These are phyloP conservation scores for Fusarium sp. DNA, from an alignment of 2,329 filamentous ascomycete species.

Conservation along the genomic window DNA sequence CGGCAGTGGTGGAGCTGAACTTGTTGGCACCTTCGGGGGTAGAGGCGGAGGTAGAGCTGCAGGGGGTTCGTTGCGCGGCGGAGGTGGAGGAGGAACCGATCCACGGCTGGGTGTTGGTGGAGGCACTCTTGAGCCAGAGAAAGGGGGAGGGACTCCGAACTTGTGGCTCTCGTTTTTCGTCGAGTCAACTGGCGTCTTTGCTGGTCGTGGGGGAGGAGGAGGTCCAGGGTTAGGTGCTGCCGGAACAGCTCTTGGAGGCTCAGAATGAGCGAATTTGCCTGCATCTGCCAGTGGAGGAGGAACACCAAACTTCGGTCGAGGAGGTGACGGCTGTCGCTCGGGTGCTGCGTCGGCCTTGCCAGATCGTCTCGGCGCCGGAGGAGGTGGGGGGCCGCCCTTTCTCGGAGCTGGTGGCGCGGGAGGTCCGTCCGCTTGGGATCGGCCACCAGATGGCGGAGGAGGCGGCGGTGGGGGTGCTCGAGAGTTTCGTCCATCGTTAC, in stretches of 20 bases:
- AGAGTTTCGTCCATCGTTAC: conserved; percentile 45
- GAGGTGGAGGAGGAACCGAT: conserved; percentile 77
- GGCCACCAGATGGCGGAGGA: conserved; percentile 50
- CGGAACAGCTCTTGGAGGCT: conserved; percentile 45
- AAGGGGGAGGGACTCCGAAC: conserved; percentile 84
- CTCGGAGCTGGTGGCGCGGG: conserved; percentile 47
- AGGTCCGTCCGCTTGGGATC: conserved; percentile 44
- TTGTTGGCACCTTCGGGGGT: conserved; percentile 60
- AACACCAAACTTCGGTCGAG: conserved; percentile 79
- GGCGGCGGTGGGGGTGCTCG: conserved; percentile 55
- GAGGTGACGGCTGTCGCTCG: conserved; percentile 77
- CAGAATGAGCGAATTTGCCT: conserved; percentile 80
- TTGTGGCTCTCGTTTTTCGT: conserved; percentile 63
- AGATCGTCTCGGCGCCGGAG: conserved; percentile 67
- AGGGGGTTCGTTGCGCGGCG: conserved; percentile 56
- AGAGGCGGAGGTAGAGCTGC: conserved; percentile 56
- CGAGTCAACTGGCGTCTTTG: conserved; percentile 74
- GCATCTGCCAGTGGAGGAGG: conserved; percentile 91
- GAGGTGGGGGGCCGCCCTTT: conserved; percentile 49
- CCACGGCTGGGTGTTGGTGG: conserved; percentile 81
- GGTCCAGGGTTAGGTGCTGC: conserved; percentile 48
- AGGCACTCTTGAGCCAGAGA: conserved; percentile 75
- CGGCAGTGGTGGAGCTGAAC: conserved; percentile 60
- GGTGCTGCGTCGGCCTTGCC: conserved; percentile 63
- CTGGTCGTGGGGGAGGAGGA: conserved; percentile 60